Percentiles rank a stretch among this genome's conserved stretches.
Evolutionary conservation across 768 basidiomycete species (phyloP).

Genomic region (Lactarius sanguifluus): DNA sequence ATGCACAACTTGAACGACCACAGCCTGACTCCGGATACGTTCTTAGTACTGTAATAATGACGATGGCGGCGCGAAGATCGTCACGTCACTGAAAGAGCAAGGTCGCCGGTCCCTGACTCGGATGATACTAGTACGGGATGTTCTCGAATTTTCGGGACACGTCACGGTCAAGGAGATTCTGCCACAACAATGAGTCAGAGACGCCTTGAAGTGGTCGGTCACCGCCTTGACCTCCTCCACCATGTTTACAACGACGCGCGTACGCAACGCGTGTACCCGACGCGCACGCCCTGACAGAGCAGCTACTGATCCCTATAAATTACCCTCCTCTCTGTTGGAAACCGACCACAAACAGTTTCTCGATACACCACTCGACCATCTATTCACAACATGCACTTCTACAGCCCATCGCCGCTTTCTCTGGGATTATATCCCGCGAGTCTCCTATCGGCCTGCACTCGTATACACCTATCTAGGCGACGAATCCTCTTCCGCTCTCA

Average conservation of each 20-base stretch:
- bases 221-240: neutral
- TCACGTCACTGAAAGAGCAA: no score
- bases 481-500: neutral
- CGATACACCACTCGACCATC: neutral
- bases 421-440: neutral
- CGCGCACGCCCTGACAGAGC: slow-evolving; percentile 23
- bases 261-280: slow-evolving; percentile 19
- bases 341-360: neutral
- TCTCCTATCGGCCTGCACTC: neutral
- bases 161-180: no score
- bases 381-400: slow-evolving; percentile 14
- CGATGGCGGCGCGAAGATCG: no score
- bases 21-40: no score
- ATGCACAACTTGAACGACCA: no score
- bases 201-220: neutral
- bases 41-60: no score
- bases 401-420: slow-evolving; percentile 2
- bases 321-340: neutral
- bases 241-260: slow-evolving; percentile 16
- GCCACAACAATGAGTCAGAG: no score
- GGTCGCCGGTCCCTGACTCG: no score
- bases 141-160: no score
- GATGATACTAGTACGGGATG: no score
- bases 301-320: slow-evolving; percentile 10
- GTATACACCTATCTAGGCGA: neutral